Base-by-base conservation (phyloP, 2,329 filamentous ascomycete species). In the Hysterium pulicare region DNA sequence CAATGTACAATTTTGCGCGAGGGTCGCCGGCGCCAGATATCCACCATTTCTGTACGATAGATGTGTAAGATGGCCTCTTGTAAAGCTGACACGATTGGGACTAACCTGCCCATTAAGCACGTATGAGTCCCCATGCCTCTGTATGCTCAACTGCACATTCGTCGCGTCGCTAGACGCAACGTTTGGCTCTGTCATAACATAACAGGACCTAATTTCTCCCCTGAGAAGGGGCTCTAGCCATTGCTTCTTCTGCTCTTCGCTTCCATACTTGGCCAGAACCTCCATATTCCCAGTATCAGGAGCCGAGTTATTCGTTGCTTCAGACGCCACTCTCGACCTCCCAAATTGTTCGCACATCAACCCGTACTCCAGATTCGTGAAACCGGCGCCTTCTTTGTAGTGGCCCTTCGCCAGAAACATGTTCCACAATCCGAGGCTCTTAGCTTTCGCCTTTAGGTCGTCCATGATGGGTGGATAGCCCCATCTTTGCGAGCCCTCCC, bases 211-310 rank as follows among this genome's bases (percentile, higher is more conserved):
- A 54, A 93, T 93, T 71, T 87, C 75, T 48, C 89, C 89, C 4
- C 88, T 83, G 71, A 95, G 76, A 56, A 95, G 71, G 3, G 88
- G 88, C 55, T 73, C 76, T 46, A 95, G 73, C 88, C 89, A 95
- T 65, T 84, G 67, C 54, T 79, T 75, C 78, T 94, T 94, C 71
- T 95, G 88, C 38, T 77, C 82, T 5, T 86, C 86, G 57, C 83
- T 90, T 49, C 87, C 88, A 64, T 94, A 95, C 71, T 90, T 91
- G 58, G 89, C 89, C 53, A 95, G 66, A 17, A 94, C 87, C 64
- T 95, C 89, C 88, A 95, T 95, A 70, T 95, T 95, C 36, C 89
- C 89, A 2, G 89, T 95, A 67, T 95, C 89, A 5, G 89, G 89
- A 3, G 89, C 89, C 16, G 88, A 77, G 69, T 89, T 94, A 71